phyloP scores from a whole-genome alignment of 2,329 filamentous ascomycete genomes.

The Diaporthe citri region DNA sequence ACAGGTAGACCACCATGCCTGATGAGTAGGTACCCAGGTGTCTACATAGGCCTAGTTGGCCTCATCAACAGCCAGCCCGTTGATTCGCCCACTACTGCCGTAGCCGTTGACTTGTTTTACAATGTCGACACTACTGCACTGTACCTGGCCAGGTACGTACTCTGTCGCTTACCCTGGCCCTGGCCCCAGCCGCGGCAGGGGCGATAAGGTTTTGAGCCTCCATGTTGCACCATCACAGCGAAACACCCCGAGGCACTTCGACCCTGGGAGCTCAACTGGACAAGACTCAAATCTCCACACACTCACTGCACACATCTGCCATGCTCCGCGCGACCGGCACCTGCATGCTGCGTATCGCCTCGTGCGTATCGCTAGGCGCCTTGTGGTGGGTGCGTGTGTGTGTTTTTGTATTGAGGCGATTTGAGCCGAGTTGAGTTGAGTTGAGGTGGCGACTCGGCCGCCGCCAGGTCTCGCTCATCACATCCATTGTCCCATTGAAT shows the following conservation, averaged over 20 bases:
- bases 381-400: not conserved
- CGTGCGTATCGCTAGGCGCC: not conserved
- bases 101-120: constrained; percentile 9
- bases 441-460: not conserved
- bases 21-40: no score
- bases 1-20: not conserved
- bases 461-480: not conserved
- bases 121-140: not conserved
- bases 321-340: not conserved
- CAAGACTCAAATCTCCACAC: not conserved
- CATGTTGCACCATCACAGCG: constrained; percentile 30
- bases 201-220: constrained; percentile 31
- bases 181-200: constrained; percentile 2
- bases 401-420: not conserved
- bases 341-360: not conserved
- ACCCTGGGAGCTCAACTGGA: not conserved
- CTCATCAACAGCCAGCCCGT: not conserved
- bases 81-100: not conserved
- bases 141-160: not conserved
- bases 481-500: not conserved
- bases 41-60: not conserved
- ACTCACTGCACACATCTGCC: not conserved
- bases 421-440: no score
- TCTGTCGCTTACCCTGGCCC: not conserved
- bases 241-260: constrained; percentile 12